A percentile compares a stretch with the other conserved stretches of the same genome.
Evolutionary conservation across 1,284 basidiomycete species (phyloP).

Genomic region (Earliella scabrosa): DNA sequence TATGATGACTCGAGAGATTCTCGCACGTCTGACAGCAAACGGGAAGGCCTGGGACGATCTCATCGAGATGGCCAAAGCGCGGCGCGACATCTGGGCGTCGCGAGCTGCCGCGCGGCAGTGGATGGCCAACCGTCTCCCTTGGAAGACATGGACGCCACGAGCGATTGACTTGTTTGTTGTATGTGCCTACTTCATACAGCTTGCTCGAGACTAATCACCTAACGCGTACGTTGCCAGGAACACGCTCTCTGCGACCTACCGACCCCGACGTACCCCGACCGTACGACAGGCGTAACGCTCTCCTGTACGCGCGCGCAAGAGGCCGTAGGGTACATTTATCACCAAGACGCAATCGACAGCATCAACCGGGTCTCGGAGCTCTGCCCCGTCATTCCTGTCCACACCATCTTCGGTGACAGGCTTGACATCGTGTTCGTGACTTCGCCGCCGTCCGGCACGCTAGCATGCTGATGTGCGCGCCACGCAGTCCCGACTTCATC

Average conservation of each 20-base stretch:
- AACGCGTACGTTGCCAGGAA: background rate
- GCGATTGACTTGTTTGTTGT: too few relatives aligned
- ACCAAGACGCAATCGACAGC: constrained; percentile 11
- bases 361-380: constrained; percentile 5
- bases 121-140: constrained; percentile 6
- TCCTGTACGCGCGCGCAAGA: constrained; percentile 5
- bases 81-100: constrained; percentile 15
- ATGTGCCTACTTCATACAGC: too few relatives aligned
- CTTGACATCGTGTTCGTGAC: constrained; percentile 5
- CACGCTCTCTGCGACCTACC: constrained; percentile 6
- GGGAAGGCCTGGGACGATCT: background rate
- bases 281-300: constrained; percentile 1
- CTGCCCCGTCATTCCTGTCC: constrained; percentile 4
- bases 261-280: constrained; percentile 2
- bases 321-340: constrained; percentile 2
- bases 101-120: constrained; percentile 6
- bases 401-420: constrained; percentile 4
- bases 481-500: background rate
- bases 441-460: too few relatives aligned
- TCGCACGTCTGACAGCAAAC: background rate
- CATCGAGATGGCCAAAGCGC: background rate
- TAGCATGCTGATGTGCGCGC: background rate
- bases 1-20: background rate
- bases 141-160: constrained; percentile 21
- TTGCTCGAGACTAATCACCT: background rate